phyloP scores from a whole-genome alignment of 139 green algal genomes.

The Haematococcus sp. region DNA sequence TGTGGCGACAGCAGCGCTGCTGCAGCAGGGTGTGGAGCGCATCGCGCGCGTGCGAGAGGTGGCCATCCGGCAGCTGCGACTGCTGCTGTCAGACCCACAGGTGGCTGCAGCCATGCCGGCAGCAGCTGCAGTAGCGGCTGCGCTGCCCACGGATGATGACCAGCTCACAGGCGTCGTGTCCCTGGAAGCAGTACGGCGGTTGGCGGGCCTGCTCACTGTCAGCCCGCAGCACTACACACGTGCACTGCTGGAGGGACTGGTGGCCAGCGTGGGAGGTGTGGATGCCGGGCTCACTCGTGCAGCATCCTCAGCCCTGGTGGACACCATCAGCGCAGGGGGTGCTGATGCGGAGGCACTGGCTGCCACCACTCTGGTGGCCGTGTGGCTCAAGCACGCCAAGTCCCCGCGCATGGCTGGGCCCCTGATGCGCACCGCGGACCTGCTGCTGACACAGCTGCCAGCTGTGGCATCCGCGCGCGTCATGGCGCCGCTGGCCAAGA shows the following conservation, averaged over 20 bases:
- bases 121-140: neutral
- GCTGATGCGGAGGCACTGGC: no score
- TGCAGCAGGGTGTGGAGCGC: slow-evolving; percentile 82
- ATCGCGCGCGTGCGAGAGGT: slow-evolving; percentile 72
- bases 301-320: slow-evolving; percentile 48
- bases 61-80: slow-evolving; percentile 26
- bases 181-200: neutral
- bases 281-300: slow-evolving; percentile 58
- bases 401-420: slow-evolving; percentile 43
- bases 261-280: slow-evolving; percentile 77
- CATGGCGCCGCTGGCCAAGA: neutral
- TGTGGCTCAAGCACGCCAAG: slow-evolving; percentile 41
- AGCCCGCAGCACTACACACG: slow-evolving; percentile 10
- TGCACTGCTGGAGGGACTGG: slow-evolving; percentile 69
- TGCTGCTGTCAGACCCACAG: slow-evolving; percentile 22
- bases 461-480: neutral
- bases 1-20: slow-evolving; percentile 37
- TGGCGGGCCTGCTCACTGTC: slow-evolving; percentile 22
- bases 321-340: slow-evolving; percentile 18
- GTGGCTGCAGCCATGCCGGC: slow-evolving; percentile 13
- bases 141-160: slow-evolving; percentile 9
- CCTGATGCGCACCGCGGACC: slow-evolving; percentile 47
- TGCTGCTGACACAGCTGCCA: slow-evolving; percentile 46
- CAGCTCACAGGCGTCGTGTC: slow-evolving; percentile 1
- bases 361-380: slow-evolving; percentile 15